Base-by-base conservation (phyloP, 164 flowering plant genomes). In the Stephania japonica region DNA sequence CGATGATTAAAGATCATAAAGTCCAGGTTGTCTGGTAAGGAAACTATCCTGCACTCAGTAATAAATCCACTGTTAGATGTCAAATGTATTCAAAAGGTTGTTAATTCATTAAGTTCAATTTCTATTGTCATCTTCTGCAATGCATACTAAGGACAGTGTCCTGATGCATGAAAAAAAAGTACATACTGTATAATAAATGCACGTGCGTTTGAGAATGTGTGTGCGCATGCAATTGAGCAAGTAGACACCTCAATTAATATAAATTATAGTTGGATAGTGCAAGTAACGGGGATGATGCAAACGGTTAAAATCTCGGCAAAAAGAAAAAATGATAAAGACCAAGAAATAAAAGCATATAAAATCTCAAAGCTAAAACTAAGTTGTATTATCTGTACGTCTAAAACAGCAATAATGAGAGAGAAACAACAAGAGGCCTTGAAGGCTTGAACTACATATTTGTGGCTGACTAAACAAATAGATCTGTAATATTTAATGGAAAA, bases 1-100 rank as follows among this genome's bases (percentile, higher is more conserved):
- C 98, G 90, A 79, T 95, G 99, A 76, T 95, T 91, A 84, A 95
- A 95, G 74, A 90, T 89, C 95, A 95, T 93, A 84, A 89, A 95
- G 79, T 93, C 98, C 73, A 87, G 77, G 80, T 95, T 91, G 65
- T 76, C 87, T 14, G 98, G 88, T 65, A 95, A 83, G 50, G 90
- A 85, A 72, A 91, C 98, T 2, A 86, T 83, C 93, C 99, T 95
- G 98, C 87, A 83, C 65, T 49, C n/a, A 80, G 19, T 23, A 25
- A 71, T n/a, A 79, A 47, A 68, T 11, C 70, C 12, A 16, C 16
- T 2, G 32, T 80, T 13, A 76, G 62, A 6, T 65, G 75, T 44
- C 68, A 65, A 64, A 72, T 38, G 6, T 44, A 21, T 43, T 42
- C 43, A 12, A 68, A 14, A 67, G 44, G 38, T 32, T 32, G 38